phyloP scores from a whole-genome alignment of 352 stramenopile genomes.

The Pythium rhizo-oryzae region DNA sequence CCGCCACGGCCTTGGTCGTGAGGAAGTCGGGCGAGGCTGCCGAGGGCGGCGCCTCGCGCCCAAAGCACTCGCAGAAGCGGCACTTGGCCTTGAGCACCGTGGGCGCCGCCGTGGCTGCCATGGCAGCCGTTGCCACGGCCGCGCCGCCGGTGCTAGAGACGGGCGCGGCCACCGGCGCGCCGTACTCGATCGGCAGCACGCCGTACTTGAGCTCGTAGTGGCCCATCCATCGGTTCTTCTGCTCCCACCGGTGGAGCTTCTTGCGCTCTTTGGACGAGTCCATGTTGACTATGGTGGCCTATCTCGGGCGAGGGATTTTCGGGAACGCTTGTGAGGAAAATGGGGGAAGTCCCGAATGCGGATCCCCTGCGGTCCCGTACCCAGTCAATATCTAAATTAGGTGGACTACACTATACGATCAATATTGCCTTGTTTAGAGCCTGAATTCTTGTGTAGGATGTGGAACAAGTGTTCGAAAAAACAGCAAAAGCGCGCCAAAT shows the following conservation, averaged over 20 bases:
- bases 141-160: not conserved
- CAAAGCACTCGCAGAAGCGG: slow-evolving; percentile 64
- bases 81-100: slow-evolving; percentile 56
- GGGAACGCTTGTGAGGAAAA: slow-evolving; percentile 2
- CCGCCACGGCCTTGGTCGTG: slow-evolving; percentile 23
- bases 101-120: slow-evolving; percentile 10
- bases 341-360: not conserved
- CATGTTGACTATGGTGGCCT: slow-evolving; percentile 8
- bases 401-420: slow-evolving; percentile 20
- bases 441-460: not conserved
- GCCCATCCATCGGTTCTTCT: slow-evolving; percentile 68
- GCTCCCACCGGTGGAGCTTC: slow-evolving; percentile 58
- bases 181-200: slow-evolving; percentile 51
- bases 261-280: slow-evolving; percentile 48
- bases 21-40: slow-evolving; percentile 7
- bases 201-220: slow-evolving; percentile 70
- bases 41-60: slow-evolving; percentile 33
- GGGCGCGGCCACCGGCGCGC: slow-evolving; percentile 13
- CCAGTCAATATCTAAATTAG: not conserved
- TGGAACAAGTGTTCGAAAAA: no score
- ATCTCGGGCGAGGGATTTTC: slow-evolving; percentile 2
- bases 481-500: no score
- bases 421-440: no score
- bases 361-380: no score
- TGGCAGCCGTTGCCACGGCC: not conserved